A percentile compares a stretch with the other conserved stretches of the same genome.
phyloP scores from a whole-genome alignment of 2,329 filamentous ascomycete species.

The Penicillium sp. region DNA sequence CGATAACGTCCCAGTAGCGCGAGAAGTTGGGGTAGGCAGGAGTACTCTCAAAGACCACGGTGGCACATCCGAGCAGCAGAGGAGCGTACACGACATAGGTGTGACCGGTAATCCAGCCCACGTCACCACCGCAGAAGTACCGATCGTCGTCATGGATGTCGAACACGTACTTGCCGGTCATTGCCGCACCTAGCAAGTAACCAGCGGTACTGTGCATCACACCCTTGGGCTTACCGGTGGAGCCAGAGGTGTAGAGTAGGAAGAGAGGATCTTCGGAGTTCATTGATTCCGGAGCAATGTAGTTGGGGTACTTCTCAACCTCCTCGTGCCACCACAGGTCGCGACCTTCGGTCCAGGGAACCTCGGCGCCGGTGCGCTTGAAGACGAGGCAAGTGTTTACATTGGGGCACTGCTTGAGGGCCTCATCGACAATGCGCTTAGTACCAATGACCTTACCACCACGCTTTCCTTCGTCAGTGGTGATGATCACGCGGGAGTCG shows the following conservation, averaged over 20 bases:
- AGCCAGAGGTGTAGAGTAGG: conserved; percentile 95
- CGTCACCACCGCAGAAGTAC: conserved; percentile 97
- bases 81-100: conserved; percentile 98
- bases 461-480: conserved; percentile 94
- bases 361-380: conserved; percentile 89
- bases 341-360: conserved; percentile 82
- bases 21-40: conserved; percentile 97
- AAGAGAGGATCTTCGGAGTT: conserved; percentile 94
- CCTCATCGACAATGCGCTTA: conserved; percentile 98
- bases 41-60: conserved; percentile 96
- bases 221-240: conserved; percentile 97
- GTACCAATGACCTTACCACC: conserved; percentile 96
- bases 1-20: conserved; percentile 97
- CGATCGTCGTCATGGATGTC: conserved; percentile 91
- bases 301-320: conserved; percentile 91
- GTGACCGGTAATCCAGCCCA: conserved; percentile 98
- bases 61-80: conserved; percentile 84
- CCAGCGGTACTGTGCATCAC: conserved; percentile 96
- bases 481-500: conserved; percentile 88
- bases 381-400: conserved; percentile 83
- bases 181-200: conserved; percentile 87
- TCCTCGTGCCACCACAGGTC: conserved; percentile 99
- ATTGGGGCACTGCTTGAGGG: conserved; percentile 89
- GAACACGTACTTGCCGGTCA: conserved; percentile 97
- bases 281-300: conserved; percentile 83